Evolutionary conservation across 1,139 yeast genomes (phyloP).

Genomic region (Zygosaccharomyces sapae): DNA sequence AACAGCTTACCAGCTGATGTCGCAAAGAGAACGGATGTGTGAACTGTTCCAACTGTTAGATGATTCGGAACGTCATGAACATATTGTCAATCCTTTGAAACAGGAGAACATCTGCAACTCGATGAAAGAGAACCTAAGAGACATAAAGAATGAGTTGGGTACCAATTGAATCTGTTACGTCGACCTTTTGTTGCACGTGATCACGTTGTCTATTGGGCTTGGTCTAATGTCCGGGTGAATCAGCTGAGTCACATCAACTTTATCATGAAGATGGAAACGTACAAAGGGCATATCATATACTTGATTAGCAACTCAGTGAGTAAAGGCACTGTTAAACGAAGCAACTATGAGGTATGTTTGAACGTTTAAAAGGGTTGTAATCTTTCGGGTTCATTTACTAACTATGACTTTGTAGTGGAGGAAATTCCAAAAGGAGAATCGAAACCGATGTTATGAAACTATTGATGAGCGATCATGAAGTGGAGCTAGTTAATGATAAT

Average conservation of each 20-base stretch:
- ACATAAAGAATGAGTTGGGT: slow-evolving; percentile 10
- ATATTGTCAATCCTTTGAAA: slow-evolving; percentile 16
- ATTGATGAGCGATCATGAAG: slow-evolving; percentile 91
- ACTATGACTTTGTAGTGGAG: slow-evolving; percentile 25
- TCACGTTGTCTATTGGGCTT: not conserved
- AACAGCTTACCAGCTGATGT: slow-evolving; percentile 31
- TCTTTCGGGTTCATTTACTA: slow-evolving; percentile 8
- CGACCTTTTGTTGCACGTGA: not conserved
- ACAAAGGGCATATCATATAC: not conserved
- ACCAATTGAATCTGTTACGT: not conserved
- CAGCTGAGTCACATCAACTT: not conserved
- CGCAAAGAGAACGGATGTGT: slow-evolving; percentile 30
- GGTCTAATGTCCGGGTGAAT: not conserved
- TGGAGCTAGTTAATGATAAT: slow-evolving; percentile 76
- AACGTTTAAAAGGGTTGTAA: not conserved
- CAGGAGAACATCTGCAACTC: slow-evolving; percentile 17
- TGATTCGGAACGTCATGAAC: slow-evolving; percentile 21
- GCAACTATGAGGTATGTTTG: slow-evolving; percentile 17
- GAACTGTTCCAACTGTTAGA: slow-evolving; percentile 32
- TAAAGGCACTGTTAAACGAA: not conserved
- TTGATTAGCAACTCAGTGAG: not conserved
- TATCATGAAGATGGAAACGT: not conserved
- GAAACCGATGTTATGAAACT: slow-evolving; percentile 96
- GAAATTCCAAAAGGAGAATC: slow-evolving; percentile 81
- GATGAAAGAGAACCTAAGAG: slow-evolving; percentile 20